Conservation (phyloP, 1,284 basidiomycete genomes). For the Cystobasidium slooffiae region DNA sequence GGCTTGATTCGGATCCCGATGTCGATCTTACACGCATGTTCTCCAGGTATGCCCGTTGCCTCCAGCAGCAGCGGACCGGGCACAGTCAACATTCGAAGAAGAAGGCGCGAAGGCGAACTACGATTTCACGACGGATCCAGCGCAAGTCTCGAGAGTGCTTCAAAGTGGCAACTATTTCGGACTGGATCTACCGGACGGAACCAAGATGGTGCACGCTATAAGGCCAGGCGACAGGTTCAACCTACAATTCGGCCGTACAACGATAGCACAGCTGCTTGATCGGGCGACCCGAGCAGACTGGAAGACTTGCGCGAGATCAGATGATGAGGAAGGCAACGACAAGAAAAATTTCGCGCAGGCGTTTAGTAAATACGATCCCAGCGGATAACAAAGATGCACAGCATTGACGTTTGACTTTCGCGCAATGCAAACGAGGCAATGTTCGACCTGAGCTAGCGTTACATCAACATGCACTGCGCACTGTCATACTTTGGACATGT, state of each 20-base stretch:
- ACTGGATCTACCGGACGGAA: slow-evolving; percentile 85
- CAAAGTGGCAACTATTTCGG: slow-evolving; percentile 64
- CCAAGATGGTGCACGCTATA: slow-evolving; percentile 80
- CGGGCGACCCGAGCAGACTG: slow-evolving; percentile 81
- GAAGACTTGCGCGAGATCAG: slow-evolving; percentile 75
- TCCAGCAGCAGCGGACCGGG: slow-evolving; percentile 63
- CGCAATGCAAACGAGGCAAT: not conserved
- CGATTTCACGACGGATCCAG: slow-evolving; percentile 60
- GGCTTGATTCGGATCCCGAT: not conserved
- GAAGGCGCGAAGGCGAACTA: slow-evolving; percentile 64
- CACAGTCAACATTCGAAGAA: slow-evolving; percentile 71
- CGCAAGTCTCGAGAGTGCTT: slow-evolving; percentile 27
- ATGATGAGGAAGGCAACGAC: slow-evolving; percentile 37
- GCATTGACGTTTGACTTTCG: not conserved
- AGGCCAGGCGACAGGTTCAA: slow-evolving; percentile 76
- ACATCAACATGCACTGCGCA: slow-evolving; percentile 4
- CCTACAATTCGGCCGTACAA: slow-evolving; percentile 83
- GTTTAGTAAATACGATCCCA: slow-evolving; percentile 59
- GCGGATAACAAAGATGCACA: not conserved
- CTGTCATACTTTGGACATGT: not conserved
- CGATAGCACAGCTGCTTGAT: slow-evolving; percentile 71
- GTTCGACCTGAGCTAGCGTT: not conserved
- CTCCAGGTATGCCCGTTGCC: slow-evolving; percentile 81
- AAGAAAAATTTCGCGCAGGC: slow-evolving; percentile 57
- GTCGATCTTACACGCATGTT: not conserved